Conservation (phyloP, 371 early-diverging fungal genomes). For the Lichtheimia ornata region DNA sequence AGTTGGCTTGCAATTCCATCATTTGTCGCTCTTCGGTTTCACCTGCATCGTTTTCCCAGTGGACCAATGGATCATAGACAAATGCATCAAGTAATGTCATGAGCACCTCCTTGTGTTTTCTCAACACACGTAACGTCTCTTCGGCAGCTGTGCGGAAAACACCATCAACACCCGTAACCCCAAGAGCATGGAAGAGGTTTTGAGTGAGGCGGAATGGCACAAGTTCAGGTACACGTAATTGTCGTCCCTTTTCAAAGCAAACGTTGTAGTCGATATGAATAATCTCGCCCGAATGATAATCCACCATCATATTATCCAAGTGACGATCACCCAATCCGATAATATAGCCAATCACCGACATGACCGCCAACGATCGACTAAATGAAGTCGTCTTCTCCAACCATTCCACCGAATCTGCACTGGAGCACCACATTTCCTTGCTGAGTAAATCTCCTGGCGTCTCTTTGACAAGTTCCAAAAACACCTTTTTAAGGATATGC, state of each 20-base stretch:
- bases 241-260: conserved; percentile 94
- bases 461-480: conserved; percentile 59
- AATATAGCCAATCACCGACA: conserved; percentile 94
- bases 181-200: conserved; percentile 78
- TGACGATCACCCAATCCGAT: conserved; percentile 99
- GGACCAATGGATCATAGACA: conserved; percentile 90
- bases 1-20: conserved; percentile 41
- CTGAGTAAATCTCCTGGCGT: conserved; percentile 71
- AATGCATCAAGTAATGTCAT: conserved; percentile 89
- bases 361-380: conserved; percentile 89
- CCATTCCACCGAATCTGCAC: conserved; percentile 67
- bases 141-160: conserved; percentile 76
- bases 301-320: conserved; percentile 95
- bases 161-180: conserved; percentile 83
- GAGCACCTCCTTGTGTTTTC: conserved; percentile 78
- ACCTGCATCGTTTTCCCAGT: conserved; percentile 55
- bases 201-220: conserved; percentile 97
- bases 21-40: conserved; percentile 38
- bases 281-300: conserved; percentile 80
- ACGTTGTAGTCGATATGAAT: conserved; percentile 99
- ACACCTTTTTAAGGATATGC: conserved; percentile 60
- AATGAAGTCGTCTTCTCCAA: conserved; percentile 74
- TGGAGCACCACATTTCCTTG: conserved; percentile 57
- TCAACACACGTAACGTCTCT: conserved; percentile 73
- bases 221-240: conserved; percentile 90